phyloP scores from a whole-genome alignment of 2,329 filamentous ascomycete species.

The Cercospora zeina region DNA sequence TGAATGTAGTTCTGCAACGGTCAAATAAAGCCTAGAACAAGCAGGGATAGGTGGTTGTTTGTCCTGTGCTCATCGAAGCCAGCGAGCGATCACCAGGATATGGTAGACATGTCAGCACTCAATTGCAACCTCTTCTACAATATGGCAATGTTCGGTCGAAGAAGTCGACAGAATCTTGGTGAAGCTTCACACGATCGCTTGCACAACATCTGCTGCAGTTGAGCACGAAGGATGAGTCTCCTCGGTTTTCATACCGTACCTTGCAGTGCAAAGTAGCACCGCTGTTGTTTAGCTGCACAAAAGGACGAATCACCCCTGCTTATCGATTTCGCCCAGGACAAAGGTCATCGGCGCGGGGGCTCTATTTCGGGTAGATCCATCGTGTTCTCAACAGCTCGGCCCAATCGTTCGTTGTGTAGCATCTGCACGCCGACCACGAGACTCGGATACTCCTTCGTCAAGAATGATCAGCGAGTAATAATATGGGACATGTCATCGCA shows the following conservation, averaged over 20 bases:
- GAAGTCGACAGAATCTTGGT: background rate
- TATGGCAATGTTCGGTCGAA: background rate
- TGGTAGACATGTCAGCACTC: background rate
- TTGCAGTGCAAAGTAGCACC: constrained; percentile 9
- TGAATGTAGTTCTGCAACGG: background rate
- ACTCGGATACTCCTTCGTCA: background rate
- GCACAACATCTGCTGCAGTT: background rate
- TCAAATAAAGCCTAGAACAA: background rate
- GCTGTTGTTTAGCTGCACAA: constrained; percentile 4
- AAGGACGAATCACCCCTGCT: background rate
- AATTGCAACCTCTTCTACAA: background rate
- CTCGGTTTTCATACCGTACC: constrained; percentile 3
- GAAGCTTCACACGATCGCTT: background rate
- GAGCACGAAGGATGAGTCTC: background rate
- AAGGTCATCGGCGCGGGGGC: constrained; percentile 1
- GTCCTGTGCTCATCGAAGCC: background rate
- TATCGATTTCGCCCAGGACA: background rate
- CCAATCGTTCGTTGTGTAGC: background rate
- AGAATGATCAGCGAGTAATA: background rate
- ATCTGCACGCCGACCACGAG: background rate
- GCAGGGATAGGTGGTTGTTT: background rate
- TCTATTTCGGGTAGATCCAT: constrained; percentile 1
- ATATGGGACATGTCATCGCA: background rate
- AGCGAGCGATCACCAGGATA: background rate
- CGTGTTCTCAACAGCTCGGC: constrained; percentile 4